Evolutionary conservation across 257 asterid genomes (phyloP).

Genomic region (Scutellaria baicalensis): DNA sequence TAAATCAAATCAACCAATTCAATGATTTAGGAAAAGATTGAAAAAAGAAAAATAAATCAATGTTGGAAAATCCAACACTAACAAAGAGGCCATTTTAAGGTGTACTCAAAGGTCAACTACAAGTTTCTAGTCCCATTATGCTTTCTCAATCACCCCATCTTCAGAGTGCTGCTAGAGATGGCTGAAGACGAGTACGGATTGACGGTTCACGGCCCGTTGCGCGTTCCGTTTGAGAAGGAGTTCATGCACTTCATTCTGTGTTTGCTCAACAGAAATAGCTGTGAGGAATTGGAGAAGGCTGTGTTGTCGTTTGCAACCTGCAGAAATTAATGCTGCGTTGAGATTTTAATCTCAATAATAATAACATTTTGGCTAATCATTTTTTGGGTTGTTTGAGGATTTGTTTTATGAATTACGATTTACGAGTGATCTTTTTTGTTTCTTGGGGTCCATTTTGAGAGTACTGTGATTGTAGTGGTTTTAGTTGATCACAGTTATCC

Average conservation of each 20-base stretch:
- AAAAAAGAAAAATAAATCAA: no score
- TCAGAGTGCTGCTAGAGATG: conserved; percentile 49
- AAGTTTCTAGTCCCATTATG: conserved; percentile 31
- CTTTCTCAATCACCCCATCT: conserved; percentile 42
- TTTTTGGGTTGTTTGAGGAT: background rate
- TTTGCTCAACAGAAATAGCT: conserved; percentile 11
- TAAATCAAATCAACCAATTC: no score
- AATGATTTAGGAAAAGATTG: no score
- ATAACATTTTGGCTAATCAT: background rate
- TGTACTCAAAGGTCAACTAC: conserved; percentile 43
- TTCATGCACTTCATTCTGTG: conserved; percentile 28
- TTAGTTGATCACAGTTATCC: background rate
- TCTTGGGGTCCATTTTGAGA: background rate
- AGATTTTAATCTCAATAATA: background rate
- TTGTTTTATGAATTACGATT: background rate
- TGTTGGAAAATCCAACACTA: no score
- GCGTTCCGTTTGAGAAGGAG: conserved; percentile 42
- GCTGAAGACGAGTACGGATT: conserved; percentile 52
- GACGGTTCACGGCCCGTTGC: conserved; percentile 32
- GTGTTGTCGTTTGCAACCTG: conserved; percentile 8
- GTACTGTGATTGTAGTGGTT: background rate
- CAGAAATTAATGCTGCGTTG: conserved; percentile 1
- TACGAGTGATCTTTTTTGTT: background rate
- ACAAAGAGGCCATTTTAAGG: conserved; percentile 43
- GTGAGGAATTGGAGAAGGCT: conserved; percentile 15